Conservation (phyloP, 108 stramenopile species). For the Skeletonema costatum region DNA sequence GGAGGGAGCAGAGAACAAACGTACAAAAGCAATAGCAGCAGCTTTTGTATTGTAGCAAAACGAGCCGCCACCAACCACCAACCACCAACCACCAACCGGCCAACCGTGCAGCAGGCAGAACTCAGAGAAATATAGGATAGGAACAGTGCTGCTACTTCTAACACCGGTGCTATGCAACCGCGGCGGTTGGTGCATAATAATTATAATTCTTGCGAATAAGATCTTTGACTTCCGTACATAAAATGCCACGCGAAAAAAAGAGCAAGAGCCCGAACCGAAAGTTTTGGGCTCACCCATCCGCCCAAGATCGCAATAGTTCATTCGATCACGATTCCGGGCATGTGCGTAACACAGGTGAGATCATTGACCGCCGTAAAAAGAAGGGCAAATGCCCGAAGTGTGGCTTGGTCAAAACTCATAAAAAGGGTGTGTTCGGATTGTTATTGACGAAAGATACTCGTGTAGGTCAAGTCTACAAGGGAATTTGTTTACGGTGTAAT, state of each 20-base stretch:
- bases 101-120: no score
- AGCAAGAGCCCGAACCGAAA: background rate
- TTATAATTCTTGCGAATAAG: no score
- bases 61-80: no score
- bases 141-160: no score
- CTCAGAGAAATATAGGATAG: no score
- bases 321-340: background rate
- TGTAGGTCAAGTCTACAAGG: slow-evolving; percentile 37
- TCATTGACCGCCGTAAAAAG: background rate
- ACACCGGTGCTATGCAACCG: no score
- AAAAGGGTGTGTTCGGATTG: background rate
- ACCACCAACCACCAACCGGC: no score
- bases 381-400: slow-evolving; percentile 14
- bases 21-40: no score
- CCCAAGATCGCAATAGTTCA: background rate
- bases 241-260: background rate
- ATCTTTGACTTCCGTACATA: no score
- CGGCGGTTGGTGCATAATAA: no score
- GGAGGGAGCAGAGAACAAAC: no score
- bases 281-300: background rate
- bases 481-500: slow-evolving; percentile 32
- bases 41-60: no score
- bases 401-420: slow-evolving; percentile 8
- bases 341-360: slow-evolving; percentile 7
- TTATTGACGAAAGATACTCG: background rate